A percentile compares a stretch with the other conserved stretches of the same genome.
Evolutionary conservation across 352 stramenopile genomes (phyloP).

Genomic region (Chrysophaeum taylorii): DNA sequence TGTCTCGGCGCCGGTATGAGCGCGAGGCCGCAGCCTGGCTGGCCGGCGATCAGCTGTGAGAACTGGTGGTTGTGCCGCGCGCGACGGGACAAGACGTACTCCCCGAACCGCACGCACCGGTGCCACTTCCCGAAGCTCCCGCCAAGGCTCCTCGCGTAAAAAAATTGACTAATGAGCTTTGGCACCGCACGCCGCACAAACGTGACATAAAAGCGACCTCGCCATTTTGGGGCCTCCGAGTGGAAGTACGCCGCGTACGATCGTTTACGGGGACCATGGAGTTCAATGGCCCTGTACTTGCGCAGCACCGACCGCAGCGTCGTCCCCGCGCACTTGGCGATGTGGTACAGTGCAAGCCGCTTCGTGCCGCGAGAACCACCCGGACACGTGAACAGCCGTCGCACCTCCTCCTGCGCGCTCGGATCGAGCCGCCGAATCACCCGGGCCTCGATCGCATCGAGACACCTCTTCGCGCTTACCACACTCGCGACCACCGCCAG

Average conservation of each 20-base stretch:
- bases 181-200: neutral
- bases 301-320: neutral
- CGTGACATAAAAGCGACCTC: neutral
- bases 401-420: too few species aligned
- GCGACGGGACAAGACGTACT: neutral
- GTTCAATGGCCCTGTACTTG: neutral
- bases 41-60: neutral
- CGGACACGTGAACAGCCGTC: too few species aligned
- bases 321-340: conserved; percentile 1
- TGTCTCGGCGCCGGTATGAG: neutral
- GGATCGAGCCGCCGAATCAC: too few species aligned
- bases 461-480: too few species aligned
- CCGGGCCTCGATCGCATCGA: too few species aligned
- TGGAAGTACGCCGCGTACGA: neutral
- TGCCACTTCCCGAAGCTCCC: neutral
- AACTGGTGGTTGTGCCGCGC: conserved; percentile 11
- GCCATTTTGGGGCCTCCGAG: neutral
- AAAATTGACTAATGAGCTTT: neutral
- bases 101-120: neutral
- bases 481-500: too few species aligned
- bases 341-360: too few species aligned
- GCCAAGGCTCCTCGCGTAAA: neutral
- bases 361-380: too few species aligned
- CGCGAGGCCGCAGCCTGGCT: neutral
- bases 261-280: neutral